Conservation (phyloP, 176 grass and related monocot species). For the Ananas comosus region DNA sequence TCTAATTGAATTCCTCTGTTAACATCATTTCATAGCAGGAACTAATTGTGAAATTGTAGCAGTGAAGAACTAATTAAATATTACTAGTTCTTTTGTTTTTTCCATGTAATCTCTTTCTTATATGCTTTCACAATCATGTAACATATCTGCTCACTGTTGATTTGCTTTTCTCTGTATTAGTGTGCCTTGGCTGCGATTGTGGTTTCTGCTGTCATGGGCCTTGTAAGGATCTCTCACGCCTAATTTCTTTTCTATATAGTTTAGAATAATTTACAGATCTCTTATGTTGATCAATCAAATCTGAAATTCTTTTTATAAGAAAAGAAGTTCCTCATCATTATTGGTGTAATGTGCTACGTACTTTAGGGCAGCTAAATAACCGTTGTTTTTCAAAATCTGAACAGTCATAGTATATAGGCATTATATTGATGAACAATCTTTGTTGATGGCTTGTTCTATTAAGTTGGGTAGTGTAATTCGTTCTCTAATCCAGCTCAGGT, state of each 20-base stretch:
- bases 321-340: not conserved
- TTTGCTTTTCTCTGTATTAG: conserved; percentile 29
- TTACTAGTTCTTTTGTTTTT: not conserved
- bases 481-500: too few relatives aligned
- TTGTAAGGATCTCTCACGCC: conserved; percentile 49
- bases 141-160: conserved; percentile 9
- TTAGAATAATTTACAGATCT: not conserved
- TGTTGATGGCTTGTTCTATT: too few relatives aligned
- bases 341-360: not conserved
- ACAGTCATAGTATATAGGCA: too few relatives aligned
- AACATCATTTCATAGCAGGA: too few relatives aligned
- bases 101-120: not conserved
- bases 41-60: too few relatives aligned
- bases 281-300: not conserved
- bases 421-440: too few relatives aligned
- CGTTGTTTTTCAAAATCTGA: too few relatives aligned
- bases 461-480: too few relatives aligned
- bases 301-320: not conserved
- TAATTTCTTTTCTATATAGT: not conserved
- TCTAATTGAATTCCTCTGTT: too few relatives aligned
- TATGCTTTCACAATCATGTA: not conserved
- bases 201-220: conserved; percentile 88
- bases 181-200: conserved; percentile 95
- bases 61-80: not conserved
- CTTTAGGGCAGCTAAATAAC: too few relatives aligned